A percentile compares a stretch with the other conserved stretches of the same genome.
Evolutionary conservation across 768 basidiomycete species (phyloP).

Genomic region (Kwoniella dendrophila): DNA sequence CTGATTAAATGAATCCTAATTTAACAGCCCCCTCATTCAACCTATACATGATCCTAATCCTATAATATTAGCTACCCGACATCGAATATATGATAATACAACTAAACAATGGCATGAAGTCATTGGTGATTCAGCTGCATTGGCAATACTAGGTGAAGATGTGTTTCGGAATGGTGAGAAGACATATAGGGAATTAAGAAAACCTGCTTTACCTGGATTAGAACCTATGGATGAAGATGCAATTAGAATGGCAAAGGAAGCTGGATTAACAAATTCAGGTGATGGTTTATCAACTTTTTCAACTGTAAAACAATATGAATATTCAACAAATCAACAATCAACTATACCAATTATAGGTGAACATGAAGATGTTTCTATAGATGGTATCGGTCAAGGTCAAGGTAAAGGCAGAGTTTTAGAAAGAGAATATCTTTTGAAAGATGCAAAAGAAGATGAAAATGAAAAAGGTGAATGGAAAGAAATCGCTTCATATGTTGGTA

Average conservation of each 20-base stretch:
- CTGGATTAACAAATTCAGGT: constrained; percentile 7
- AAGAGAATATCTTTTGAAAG: constrained; percentile 6
- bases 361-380: constrained; percentile 3
- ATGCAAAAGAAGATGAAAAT: not conserved
- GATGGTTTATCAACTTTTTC: not conserved
- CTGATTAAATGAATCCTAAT: not conserved
- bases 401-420: constrained; percentile 17
- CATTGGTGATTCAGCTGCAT: constrained; percentile 51
- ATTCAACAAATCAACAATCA: not conserved
- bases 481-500: constrained; percentile 12
- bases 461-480: constrained; percentile 15
- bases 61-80: constrained; percentile 44
- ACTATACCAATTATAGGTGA: constrained; percentile 8
- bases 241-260: constrained; percentile 13
- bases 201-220: constrained; percentile 33
- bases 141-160: constrained; percentile 48
- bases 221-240: constrained; percentile 21
- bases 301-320: constrained; percentile 2
- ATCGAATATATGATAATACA: constrained; percentile 44
- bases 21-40: constrained; percentile 49
- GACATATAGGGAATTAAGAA: constrained; percentile 28
- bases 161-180: constrained; percentile 40
- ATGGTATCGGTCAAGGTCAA: constrained; percentile 12
- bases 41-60: constrained; percentile 53
- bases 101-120: constrained; percentile 53